A percentile compares a stretch with the other conserved stretches of the same genome.
Evolutionary conservation across 495 filamentous ascomycete species (phyloP).

Genomic region (Penicillium egyptiacum): DNA sequence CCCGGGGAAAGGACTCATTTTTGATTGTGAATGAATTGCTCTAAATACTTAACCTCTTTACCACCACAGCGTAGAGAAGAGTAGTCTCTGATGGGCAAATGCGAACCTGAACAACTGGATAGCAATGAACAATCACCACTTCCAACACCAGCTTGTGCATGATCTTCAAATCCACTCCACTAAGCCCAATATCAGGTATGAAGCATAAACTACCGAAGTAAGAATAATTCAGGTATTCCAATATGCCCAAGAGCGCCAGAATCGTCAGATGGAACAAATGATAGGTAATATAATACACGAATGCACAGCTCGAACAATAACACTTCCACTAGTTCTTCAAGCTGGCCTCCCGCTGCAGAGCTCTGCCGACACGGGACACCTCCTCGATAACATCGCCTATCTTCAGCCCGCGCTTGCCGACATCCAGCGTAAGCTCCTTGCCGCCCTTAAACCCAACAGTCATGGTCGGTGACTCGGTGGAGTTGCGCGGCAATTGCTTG

Average conservation of each 20-base stretch:
- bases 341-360: conserved; percentile 76
- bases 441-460: conserved; percentile 67
- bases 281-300: conserved; percentile 32
- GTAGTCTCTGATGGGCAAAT: background rate
- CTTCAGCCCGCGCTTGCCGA: conserved; percentile 79
- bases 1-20: background rate
- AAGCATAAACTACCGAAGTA: background rate
- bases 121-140: background rate
- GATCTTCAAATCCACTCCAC: background rate
- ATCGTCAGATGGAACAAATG: conserved; percentile 13
- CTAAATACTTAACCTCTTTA: background rate
- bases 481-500: conserved; percentile 63
- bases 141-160: background rate
- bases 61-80: background rate
- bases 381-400: conserved; percentile 88
- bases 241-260: conserved; percentile 7
- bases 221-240: conserved; percentile 5
- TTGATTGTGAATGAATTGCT: background rate
- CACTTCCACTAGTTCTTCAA: conserved; percentile 47
- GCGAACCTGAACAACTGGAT: background rate
- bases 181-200: background rate
- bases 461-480: conserved; percentile 54
- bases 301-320: conserved; percentile 23
- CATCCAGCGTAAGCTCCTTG: conserved; percentile 57
- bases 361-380: conserved; percentile 83